Evolutionary conservation across 129 eudicot genomes (phyloP), one percentile per base, ranked within the genome.

Genomic region (Saussurea involucrata): DNA sequence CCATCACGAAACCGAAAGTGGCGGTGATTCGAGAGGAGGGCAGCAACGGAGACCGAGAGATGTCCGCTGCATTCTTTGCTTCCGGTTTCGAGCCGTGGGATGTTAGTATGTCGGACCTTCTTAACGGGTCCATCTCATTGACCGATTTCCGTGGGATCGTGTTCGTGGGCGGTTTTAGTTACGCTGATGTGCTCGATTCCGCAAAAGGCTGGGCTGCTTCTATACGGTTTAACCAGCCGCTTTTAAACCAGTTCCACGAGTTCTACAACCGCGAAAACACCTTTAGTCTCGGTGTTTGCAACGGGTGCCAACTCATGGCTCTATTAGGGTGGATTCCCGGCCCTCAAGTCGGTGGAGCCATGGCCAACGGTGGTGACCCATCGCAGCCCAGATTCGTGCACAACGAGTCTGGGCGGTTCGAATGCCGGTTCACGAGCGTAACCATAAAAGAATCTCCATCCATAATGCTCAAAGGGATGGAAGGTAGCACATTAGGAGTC

Each of bases 261-360:
- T 91, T 95, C 49, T 92, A 95, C 66, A 80, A 82, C n/a, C 86
- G 96, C 0, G 77, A 86, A 1, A 90, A 95, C 74, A 95, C 99
- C 17, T 95, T 95, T 67, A 95, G 99, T 66, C 88, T 95, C 11
- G 99, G 99, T 24, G 94, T 95, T 68, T 91, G 99, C 78, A 95
- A 95, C 57, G 97, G 99, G 65, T 95, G 99, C 80, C 99, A 95
- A 81, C 99, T 95, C 69, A 95, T 95, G 99, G 99, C 97, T 44
- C 85, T 95, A 24, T 57, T 95, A 9, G 99, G 99, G 15, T 91
- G 99, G 99, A 84, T 95, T 40, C 97, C 99, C 0, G 99, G 98
- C 8, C 97, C 96, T 1, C 63, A 80, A 72, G 83, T 88, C 27
- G 97, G 96, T 15, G 93, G 97, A 15, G 86, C 83, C 33, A 72